phyloP scores from a whole-genome alignment of 2,329 filamentous ascomycete species.

The Pyrenophora tritici-repentis region DNA sequence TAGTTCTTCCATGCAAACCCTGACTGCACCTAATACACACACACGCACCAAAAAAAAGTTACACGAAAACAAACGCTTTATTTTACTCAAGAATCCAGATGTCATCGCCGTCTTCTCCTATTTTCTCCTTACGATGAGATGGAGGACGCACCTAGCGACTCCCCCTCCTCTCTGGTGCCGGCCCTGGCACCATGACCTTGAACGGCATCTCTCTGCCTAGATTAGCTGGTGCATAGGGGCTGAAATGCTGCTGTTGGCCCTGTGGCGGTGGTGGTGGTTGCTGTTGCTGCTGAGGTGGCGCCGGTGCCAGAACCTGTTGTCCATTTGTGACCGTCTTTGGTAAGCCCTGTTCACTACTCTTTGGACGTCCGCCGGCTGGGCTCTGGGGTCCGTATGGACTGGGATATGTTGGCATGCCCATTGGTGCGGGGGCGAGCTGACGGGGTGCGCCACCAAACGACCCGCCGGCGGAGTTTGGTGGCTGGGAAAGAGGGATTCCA shows the following conservation, averaged over 20 bases:
- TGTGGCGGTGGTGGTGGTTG: conserved; percentile 8
- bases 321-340: conserved; percentile 19
- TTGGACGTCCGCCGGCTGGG: conserved; percentile 26
- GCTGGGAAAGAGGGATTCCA: conserved; percentile 12
- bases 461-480: conserved; percentile 15
- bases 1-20: too few relatives aligned
- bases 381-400: conserved; percentile 39
- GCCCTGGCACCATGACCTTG: conserved; percentile 40
- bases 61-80: too few relatives aligned
- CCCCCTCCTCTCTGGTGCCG: conserved; percentile 30
- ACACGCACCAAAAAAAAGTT: too few relatives aligned
- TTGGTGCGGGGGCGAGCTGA: conserved; percentile 33
- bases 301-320: conserved; percentile 38
- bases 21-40: too few relatives aligned
- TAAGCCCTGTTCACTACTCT: conserved; percentile 26
- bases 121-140: too few relatives aligned
- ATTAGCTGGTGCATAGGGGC: conserved; percentile 32
- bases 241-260: conserved; percentile 18
- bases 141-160: conserved; percentile 34
- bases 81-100: too few relatives aligned
- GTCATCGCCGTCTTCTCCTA: too few relatives aligned
- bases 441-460: conserved; percentile 18
- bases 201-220: conserved; percentile 30
- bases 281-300: conserved; percentile 24
- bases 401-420: conserved; percentile 30